Conservation (phyloP, 371 early-diverging fungal species). For the Nosema muscidifuracis region DNA sequence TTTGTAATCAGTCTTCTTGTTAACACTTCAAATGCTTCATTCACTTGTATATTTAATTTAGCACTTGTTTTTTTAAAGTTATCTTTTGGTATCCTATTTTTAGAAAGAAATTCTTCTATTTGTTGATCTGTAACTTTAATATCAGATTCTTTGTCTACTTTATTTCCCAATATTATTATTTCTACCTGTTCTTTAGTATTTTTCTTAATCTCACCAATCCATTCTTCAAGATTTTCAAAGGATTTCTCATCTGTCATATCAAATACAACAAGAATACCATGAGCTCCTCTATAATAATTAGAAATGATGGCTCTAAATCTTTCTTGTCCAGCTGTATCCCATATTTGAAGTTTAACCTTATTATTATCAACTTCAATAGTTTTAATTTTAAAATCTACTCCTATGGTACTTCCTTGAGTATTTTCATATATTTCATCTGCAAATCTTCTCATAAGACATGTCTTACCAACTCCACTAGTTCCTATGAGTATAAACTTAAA, state of each 20-base stretch:
- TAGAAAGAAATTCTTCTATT: conserved; percentile 60
- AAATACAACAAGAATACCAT: conserved; percentile 95
- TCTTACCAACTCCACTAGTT: conserved; percentile 95
- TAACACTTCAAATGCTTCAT: conserved; percentile 41
- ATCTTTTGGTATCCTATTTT: conserved; percentile 30
- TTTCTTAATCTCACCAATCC: conserved; percentile 94
- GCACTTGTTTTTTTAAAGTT: conserved; percentile 55
- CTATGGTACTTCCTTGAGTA: conserved; percentile 93
- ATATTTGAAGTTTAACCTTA: conserved; percentile 87
- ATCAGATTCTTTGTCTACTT: conserved; percentile 80
- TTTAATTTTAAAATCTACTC: conserved; percentile 99
- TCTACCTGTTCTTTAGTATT: conserved; percentile 81
- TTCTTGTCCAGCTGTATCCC: conserved; percentile 99
- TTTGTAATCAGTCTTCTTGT: conserved; percentile 37
- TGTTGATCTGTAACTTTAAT: conserved; percentile 67
- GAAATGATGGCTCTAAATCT: conserved; percentile 96
- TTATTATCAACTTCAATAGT: conserved; percentile 76
- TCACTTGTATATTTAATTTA: conserved; percentile 48
- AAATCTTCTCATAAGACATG: conserved; percentile 82
- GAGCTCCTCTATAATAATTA: conserved; percentile 70
- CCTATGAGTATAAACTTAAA: conserved; percentile 94
- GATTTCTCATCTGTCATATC: conserved; percentile 93
- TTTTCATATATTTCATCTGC: conserved; percentile 91
- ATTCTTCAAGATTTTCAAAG: conserved; percentile 86
- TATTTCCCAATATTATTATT: conserved; percentile 94